Percentiles rank a stretch among this genome's conserved stretches.
Evolutionary conservation across 768 basidiomycete species (phyloP).

Genomic region (Nevesoporus exiguus): DNA sequence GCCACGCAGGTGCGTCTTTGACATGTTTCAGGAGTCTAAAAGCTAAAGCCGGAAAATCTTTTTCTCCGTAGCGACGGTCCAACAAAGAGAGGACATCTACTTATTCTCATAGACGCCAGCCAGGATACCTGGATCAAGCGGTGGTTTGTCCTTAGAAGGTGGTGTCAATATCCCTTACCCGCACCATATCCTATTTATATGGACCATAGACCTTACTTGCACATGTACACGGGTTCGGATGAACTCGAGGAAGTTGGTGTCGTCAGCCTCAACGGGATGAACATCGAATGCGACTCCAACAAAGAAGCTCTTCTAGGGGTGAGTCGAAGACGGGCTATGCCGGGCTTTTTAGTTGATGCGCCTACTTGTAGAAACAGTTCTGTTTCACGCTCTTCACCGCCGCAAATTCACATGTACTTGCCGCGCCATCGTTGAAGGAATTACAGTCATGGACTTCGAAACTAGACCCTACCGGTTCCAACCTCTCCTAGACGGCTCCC

Average conservation of each 20-base stretch:
- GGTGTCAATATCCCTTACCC: constrained; percentile 6
- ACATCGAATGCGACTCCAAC: constrained; percentile 80
- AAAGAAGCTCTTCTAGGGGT: constrained; percentile 88
- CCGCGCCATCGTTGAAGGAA: constrained; percentile 79
- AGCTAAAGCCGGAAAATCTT: background rate
- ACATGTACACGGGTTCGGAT: constrained; percentile 79
- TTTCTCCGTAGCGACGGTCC: constrained; percentile 58
- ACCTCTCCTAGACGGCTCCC: constrained; percentile 35
- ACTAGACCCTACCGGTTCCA: constrained; percentile 76
- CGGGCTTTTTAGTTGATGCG: background rate
- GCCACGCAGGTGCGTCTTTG: constrained; percentile 57
- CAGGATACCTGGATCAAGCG: constrained; percentile 77
- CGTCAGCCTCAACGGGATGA: constrained; percentile 80
- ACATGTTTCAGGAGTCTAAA: background rate
- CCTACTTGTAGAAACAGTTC: constrained; percentile 60
- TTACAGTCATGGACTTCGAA: constrained; percentile 81
- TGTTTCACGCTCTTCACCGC: constrained; percentile 90
- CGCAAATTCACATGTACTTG: constrained; percentile 87
- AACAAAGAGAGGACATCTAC: constrained; percentile 81
- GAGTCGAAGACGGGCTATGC: constrained; percentile 27
- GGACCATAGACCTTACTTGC: constrained; percentile 76
- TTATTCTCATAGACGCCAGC: constrained; percentile 77
- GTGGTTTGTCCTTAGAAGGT: constrained; percentile 90
- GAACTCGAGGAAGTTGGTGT: constrained; percentile 82
- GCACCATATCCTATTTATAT: constrained; percentile 1